Evolutionary conservation across 495 filamentous ascomycete genomes (phyloP).

Genomic region (Podospora bellae-mahoneyi): DNA sequence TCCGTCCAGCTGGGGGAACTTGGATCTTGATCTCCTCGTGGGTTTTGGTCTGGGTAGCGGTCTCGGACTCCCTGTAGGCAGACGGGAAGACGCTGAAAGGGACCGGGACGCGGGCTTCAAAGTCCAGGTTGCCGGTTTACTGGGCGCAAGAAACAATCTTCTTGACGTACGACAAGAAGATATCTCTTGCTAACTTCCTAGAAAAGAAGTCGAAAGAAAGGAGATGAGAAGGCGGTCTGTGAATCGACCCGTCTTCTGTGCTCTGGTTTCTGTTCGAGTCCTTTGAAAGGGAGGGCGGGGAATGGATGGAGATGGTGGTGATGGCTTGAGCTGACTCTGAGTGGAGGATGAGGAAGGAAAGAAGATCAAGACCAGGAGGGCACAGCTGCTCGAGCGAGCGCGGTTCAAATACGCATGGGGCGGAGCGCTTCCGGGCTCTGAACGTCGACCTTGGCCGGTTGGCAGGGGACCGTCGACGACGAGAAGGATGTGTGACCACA

Average conservation of each 20-base stretch:
- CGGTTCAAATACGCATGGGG: conserved; percentile 35
- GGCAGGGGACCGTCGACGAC: conserved; percentile 21
- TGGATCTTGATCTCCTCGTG: conserved; percentile 84
- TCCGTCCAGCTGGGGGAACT: conserved; percentile 86
- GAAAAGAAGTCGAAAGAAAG: conserved; percentile 50
- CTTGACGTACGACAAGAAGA: conserved; percentile 96
- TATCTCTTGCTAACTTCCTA: conserved; percentile 66
- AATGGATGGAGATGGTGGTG: background rate
- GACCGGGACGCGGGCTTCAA: conserved; percentile 98
- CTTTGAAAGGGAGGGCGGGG: conserved; percentile 8
- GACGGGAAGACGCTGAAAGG: conserved; percentile 99
- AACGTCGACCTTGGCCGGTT: conserved; percentile 24
- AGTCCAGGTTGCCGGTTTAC: conserved; percentile 96
- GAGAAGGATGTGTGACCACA: conserved; percentile 11
- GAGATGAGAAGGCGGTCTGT: conserved; percentile 35
- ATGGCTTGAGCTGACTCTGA: conserved; percentile 7
- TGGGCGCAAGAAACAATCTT: conserved; percentile 63
- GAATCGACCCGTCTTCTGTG: conserved; percentile 36
- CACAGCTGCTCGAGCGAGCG: conserved; percentile 29
- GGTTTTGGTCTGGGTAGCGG: conserved; percentile 63
- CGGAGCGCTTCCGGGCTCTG: conserved; percentile 24
- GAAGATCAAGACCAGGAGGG: conserved; percentile 23
- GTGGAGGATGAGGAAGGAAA: conserved; percentile 19
- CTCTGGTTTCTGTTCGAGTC: conserved; percentile 30
- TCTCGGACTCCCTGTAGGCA: conserved; percentile 90